Evolutionary conservation across 2,329 filamentous ascomycete species (phyloP), one percentile per base, ranked within the genome.

Genomic region (Colletotrichum musae): DNA sequence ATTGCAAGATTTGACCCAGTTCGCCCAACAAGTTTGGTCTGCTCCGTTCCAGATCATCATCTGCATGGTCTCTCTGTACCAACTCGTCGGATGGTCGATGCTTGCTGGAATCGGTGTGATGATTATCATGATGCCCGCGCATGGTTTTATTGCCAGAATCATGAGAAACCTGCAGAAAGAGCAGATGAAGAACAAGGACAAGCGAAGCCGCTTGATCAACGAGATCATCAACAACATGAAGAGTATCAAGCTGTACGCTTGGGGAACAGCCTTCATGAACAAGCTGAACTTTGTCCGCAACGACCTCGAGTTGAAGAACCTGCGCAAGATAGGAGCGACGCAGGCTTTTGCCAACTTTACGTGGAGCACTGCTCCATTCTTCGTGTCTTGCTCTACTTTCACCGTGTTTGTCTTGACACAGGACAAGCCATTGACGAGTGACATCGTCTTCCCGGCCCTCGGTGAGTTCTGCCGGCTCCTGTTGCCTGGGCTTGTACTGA

Each of bases 211-310:
- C 58, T 84, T 99, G 68, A 98, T 98, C 86, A 97, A 95, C 6
- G 96, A 99, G 81, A 99, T 99, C 73, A 86, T 99, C 77, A 98
- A 97, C 86, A 98, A 98, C 82, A 99, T 99, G 93, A 99, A 99
- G 85, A 97, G 94, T 78, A 96, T 99, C 85, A 99, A 99, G 84
- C 89, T 99, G 21, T 99, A 98, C 79, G 96, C 96, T 36, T 99
- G 96, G 96, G 95, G 95, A 39, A 92, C 92, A 36, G 95, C 96
- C 15, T 99, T 99, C 78, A 97, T 98, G 91, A 96, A 94, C 81
- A 97, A 97, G 82, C 89, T 99, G 68, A 98, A 96, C 82, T 93
- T 93, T 79, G 94, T 99, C 70, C 91, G 96, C 81, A 99, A 99
- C 81, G 96, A 99, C 76, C 89, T 94, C 75, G 96, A 99, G 81